Evolutionary conservation across 2,329 filamentous ascomycete genomes (phyloP).

Genomic region (Alternaria rosae): DNA sequence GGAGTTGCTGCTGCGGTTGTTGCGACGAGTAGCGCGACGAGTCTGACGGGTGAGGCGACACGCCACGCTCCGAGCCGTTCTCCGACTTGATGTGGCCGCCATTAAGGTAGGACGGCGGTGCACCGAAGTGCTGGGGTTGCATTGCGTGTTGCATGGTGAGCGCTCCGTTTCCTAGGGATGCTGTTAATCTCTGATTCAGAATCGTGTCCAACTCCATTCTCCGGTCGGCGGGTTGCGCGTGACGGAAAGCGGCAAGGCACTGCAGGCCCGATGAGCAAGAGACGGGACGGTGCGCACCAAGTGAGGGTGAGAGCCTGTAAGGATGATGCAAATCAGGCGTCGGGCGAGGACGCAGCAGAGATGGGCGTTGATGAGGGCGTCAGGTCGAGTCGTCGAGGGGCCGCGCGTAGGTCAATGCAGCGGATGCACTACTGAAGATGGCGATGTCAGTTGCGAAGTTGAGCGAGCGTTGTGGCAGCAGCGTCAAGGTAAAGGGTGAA

Average conservation of each 20-base stretch:
- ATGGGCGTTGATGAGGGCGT: constrained; percentile 25
- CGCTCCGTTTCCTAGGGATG: constrained; percentile 46
- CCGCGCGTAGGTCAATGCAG: constrained; percentile 52
- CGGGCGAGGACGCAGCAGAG: constrained; percentile 32
- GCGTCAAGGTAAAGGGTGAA: constrained; percentile 18
- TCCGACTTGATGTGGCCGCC: constrained; percentile 63
- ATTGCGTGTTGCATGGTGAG: constrained; percentile 53
- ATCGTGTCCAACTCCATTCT: constrained; percentile 53
- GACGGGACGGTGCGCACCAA: constrained; percentile 46
- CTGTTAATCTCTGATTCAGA: constrained; percentile 53
- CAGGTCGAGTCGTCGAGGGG: constrained; percentile 40
- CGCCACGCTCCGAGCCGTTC: constrained; percentile 66
- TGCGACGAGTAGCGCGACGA: constrained; percentile 66
- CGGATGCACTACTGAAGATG: constrained; percentile 39
- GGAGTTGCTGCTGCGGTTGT: constrained; percentile 60
- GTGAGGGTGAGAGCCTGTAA: constrained; percentile 23
- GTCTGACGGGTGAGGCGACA: constrained; percentile 63
- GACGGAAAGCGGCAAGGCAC: constrained; percentile 24
- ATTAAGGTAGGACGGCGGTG: constrained; percentile 58
- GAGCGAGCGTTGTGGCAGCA: constrained; percentile 20
- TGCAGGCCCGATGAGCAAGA: constrained; percentile 24
- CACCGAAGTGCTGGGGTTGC: constrained; percentile 56
- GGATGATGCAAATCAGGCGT: constrained; percentile 16
- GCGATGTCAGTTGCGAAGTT: constrained; percentile 39
- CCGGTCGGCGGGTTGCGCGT: constrained; percentile 30